Percentiles rank a stretch among this genome's conserved stretches.
phyloP scores from a whole-genome alignment of 2,329 filamentous ascomycete species.

The Talaromyces verruculosus region DNA sequence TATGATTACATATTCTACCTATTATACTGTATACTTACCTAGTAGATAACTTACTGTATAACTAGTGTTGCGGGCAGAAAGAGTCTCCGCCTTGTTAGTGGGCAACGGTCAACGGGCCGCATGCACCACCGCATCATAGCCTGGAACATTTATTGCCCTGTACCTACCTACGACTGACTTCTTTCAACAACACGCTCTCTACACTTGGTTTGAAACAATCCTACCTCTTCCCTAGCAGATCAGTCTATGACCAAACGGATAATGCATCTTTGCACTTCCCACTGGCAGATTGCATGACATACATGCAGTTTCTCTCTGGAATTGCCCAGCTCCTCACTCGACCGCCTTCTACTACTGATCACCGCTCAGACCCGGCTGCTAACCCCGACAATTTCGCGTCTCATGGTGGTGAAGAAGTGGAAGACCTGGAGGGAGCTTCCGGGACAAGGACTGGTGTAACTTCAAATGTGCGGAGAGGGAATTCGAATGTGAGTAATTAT shows the following conservation, averaged over 20 bases:
- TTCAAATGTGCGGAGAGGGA: constrained; percentile 7
- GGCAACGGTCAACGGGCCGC: background rate
- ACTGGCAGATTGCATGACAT: constrained; percentile 24
- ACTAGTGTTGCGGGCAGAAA: background rate
- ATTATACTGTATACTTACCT: background rate
- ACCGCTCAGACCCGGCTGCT: constrained; percentile 8
- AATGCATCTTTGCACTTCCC: constrained; percentile 21
- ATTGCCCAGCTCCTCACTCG: constrained; percentile 23
- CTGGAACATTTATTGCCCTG: background rate
- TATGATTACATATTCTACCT: background rate
- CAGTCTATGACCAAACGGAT: background rate
- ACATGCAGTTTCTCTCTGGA: constrained; percentile 27
- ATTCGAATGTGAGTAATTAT: background rate
- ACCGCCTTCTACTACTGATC: constrained; percentile 17
- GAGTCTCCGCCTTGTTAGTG: background rate
- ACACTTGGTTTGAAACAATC: background rate
- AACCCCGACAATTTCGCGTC: constrained; percentile 23
- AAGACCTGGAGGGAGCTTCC: constrained; percentile 28
- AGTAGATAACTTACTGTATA: background rate
- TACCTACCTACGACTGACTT: background rate
- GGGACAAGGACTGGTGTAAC: constrained; percentile 22
- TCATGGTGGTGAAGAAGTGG: constrained; percentile 28
- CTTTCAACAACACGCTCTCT: background rate
- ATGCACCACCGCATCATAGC: constrained; percentile 14
- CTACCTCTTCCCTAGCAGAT: background rate